A percentile compares a stretch with the other conserved stretches of the same genome.
These are phyloP conservation scores for Biscutella laevigata DNA, from an alignment of 441 rosid genomes.

Conservation along the genomic window DNA sequence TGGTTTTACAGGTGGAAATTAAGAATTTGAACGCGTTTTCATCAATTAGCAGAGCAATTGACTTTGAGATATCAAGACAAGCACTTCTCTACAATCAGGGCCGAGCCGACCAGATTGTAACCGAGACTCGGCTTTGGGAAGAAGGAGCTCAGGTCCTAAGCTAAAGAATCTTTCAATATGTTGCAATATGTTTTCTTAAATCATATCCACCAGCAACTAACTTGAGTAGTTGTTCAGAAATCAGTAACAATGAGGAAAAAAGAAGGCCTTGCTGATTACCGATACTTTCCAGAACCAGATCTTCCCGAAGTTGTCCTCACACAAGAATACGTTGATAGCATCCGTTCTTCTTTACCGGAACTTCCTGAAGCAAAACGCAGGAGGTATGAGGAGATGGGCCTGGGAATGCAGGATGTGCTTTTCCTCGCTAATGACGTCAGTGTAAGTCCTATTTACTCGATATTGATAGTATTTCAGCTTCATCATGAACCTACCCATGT, in stretches of 20 bases:
- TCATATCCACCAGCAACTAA: conserved; percentile 14
- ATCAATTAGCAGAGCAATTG: conserved; percentile 75
- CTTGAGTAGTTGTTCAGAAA: conserved; percentile 46
- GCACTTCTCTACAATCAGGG: conserved; percentile 60
- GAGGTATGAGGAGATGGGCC: conserved; percentile 76
- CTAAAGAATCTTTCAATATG: conserved; percentile 12
- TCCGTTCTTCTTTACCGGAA: conserved; percentile 60
- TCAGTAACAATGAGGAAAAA: conserved; percentile 93
- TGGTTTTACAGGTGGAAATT: conserved; percentile 68
- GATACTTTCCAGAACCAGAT: conserved; percentile 95
- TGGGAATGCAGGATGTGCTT: conserved; percentile 84
- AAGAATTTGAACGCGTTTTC: conserved; percentile 89
- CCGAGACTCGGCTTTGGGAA: conserved; percentile 97
- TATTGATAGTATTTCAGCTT: not conserved
- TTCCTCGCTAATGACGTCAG: conserved; percentile 81
- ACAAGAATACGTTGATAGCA: conserved; percentile 54
- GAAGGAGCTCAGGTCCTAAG: conserved; percentile 75
- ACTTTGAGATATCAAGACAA: conserved; percentile 82
- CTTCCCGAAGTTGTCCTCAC: conserved; percentile 73
- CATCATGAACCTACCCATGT: not conserved
- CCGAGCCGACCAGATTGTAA: conserved; percentile 56
- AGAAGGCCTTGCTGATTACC: conserved; percentile 92
- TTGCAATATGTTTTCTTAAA: conserved; percentile 5
- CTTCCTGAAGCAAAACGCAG: conserved; percentile 85
- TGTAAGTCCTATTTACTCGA: conserved; percentile 39